Evolutionary conservation across 2,329 filamentous ascomycete genomes (phyloP).

Genomic region (Diaporthe ilicicola): DNA sequence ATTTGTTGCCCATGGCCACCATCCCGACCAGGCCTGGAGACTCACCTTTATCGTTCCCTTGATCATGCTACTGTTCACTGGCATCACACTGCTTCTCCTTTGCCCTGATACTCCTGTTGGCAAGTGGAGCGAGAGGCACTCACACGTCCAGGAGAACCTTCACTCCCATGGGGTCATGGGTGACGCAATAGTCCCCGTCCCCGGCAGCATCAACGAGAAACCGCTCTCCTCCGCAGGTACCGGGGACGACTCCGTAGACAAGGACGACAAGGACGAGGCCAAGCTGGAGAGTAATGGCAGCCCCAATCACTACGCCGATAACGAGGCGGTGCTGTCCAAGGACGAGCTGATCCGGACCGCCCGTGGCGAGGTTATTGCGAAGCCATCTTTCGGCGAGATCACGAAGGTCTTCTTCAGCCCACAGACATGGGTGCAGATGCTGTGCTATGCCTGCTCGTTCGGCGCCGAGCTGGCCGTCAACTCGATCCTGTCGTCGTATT

Average conservation of each 20-base stretch:
- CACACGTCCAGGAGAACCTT: slow-evolving; percentile 45
- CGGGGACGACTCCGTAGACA: slow-evolving; percentile 17
- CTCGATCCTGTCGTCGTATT: slow-evolving; percentile 66
- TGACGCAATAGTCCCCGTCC: slow-evolving; percentile 56
- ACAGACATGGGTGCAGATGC: slow-evolving; percentile 63
- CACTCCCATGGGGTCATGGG: slow-evolving; percentile 55
- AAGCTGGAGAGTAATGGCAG: slow-evolving; percentile 41
- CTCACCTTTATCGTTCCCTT: slow-evolving; percentile 87
- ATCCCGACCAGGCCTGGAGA: slow-evolving; percentile 78
- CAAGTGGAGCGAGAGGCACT: slow-evolving; percentile 76
- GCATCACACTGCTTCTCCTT: slow-evolving; percentile 73
- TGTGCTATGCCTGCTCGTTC: slow-evolving; percentile 71
- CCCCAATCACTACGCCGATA: slow-evolving; percentile 45
- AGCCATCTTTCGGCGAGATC: slow-evolving; percentile 63
- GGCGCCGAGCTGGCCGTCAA: slow-evolving; percentile 71
- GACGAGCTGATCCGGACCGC: slow-evolving; percentile 64
- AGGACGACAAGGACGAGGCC: slow-evolving; percentile 44
- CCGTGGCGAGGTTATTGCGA: slow-evolving; percentile 59
- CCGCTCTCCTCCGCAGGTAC: slow-evolving; percentile 30
- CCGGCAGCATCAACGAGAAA: slow-evolving; percentile 57
- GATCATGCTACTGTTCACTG: slow-evolving; percentile 74
- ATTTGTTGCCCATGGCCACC: slow-evolving; percentile 68
- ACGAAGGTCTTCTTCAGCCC: slow-evolving; percentile 56
- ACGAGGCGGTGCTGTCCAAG: slow-evolving; percentile 57
- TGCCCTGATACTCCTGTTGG: slow-evolving; percentile 87